A percentile compares a stretch with the other conserved stretches of the same genome.
Conservation (phyloP, 495 filamentous ascomycete genomes). For the Parachaetomium inaequale region DNA sequence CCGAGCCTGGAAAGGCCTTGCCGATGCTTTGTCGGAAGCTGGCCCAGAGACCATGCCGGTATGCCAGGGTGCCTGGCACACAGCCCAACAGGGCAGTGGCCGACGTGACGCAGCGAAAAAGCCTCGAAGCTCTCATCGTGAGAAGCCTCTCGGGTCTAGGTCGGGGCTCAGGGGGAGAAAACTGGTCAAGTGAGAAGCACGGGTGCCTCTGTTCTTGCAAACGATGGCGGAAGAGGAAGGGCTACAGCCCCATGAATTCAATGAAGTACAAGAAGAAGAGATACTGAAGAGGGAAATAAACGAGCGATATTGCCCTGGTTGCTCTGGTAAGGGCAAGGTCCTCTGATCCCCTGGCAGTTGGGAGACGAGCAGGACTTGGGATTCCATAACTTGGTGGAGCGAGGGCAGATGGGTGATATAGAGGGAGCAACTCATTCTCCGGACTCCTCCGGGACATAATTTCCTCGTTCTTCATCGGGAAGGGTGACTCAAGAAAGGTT, state of each 20-base stretch:
- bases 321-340: background rate
- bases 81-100: conserved; percentile 33
- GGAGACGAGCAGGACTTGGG: background rate
- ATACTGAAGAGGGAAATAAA: background rate
- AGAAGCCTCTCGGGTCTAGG: background rate
- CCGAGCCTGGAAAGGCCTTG: background rate
- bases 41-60: conserved; percentile 27
- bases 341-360: background rate
- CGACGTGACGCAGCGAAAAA: conserved; percentile 36
- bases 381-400: conserved; percentile 13
- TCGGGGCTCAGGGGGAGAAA: background rate
- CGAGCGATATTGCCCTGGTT: background rate
- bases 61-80: conserved; percentile 29
- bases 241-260: background rate
- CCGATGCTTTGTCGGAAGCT: conserved; percentile 26
- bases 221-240: background rate
- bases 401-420: conserved; percentile 30
- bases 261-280: background rate
- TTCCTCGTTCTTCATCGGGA: conserved; percentile 13
- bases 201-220: background rate
- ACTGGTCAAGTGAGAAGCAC: background rate
- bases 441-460: conserved; percentile 1
- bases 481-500: background rate
- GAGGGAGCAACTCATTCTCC: conserved; percentile 17
- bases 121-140: conserved; percentile 39